A percentile compares a stretch with the other conserved stretches of the same genome.
These are phyloP conservation scores for Amanita fuliginea DNA, from an alignment of 768 basidiomycete species.

Conservation along the genomic window DNA sequence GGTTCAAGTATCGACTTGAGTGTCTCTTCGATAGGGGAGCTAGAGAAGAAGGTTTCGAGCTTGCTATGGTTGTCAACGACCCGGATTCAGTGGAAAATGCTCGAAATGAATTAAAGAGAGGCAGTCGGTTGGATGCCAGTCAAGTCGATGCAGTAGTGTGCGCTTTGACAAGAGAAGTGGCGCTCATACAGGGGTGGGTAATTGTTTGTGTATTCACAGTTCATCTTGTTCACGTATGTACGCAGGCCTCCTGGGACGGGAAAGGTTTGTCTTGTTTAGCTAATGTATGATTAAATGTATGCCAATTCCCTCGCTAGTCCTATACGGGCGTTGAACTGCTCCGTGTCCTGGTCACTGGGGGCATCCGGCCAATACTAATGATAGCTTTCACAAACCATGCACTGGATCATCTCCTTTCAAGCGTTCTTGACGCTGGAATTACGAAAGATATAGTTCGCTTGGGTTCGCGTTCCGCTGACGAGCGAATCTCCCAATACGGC, in stretches of 20 bases:
- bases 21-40: conserved; percentile 36
- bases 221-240: conserved; percentile 2
- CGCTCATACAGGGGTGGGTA: conserved; percentile 60
- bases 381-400: conserved; percentile 73
- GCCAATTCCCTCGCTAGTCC: conserved; percentile 24
- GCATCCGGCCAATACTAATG: conserved; percentile 41
- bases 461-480: conserved; percentile 53
- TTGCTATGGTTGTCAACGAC: conserved; percentile 35
- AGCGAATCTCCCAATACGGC: conserved; percentile 47
- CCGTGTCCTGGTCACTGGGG: conserved; percentile 39
- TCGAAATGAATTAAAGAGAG: conserved; percentile 1
- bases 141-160: conserved; percentile 64
- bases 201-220: background rate
- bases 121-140: conserved; percentile 53
- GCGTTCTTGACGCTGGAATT: conserved; percentile 54
- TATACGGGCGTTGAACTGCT: conserved; percentile 63
- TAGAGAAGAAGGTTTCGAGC: conserved; percentile 25
- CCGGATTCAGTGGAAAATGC: conserved; percentile 29
- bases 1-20: conserved; percentile 44
- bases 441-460: conserved; percentile 56
- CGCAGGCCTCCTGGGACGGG: conserved; percentile 69
- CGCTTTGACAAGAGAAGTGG: conserved; percentile 45
- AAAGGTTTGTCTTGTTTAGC: conserved; percentile 31
- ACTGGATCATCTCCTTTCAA: conserved; percentile 58
- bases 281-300: conserved; percentile 4